These are phyloP conservation scores for Lanmaoa pseudosensibilis DNA, from an alignment of 768 basidiomycete genomes.

Conservation along the genomic window DNA sequence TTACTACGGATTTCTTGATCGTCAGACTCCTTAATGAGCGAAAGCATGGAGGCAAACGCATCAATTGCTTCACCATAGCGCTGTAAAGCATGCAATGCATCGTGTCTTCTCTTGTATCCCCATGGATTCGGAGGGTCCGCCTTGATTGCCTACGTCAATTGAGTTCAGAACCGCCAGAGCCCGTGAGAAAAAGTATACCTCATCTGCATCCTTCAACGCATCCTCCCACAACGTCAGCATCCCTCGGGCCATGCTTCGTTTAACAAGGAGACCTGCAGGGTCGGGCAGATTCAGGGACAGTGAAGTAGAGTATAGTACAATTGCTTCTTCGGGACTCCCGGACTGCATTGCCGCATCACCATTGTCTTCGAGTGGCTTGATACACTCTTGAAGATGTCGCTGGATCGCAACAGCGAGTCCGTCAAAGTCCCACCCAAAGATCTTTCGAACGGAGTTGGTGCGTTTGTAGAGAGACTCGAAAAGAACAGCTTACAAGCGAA, in stretches of 20 bases:
- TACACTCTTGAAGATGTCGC: neutral
- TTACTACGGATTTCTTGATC: neutral
- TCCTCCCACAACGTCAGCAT: slow-evolving; percentile 2
- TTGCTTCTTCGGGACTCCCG: neutral
- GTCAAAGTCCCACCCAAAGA: slow-evolving; percentile 19
- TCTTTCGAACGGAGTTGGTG: neutral
- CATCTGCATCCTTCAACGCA: slow-evolving; percentile 15
- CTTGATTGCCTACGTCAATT: neutral
- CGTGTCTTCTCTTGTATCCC: slow-evolving; percentile 5
- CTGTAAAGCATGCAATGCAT: neutral
- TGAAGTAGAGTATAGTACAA: slow-evolving; percentile 2
- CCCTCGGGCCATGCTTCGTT: slow-evolving; percentile 5
- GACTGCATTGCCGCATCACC: slow-evolving; percentile 4
- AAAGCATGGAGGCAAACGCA: neutral
- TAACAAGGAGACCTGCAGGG: neutral
- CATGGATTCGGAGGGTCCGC: neutral
- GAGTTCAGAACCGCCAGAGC: neutral
- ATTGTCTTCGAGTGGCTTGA: neutral
- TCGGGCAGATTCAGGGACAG: neutral
- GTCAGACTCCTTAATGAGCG: neutral
- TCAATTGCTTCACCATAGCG: neutral
- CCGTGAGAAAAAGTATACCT: neutral
- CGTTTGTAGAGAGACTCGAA: too few species aligned
- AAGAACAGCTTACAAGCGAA: slow-evolving; percentile 5
- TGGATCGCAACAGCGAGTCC: neutral